Evolutionary conservation across 2,329 filamentous ascomycete genomes (phyloP).

Genomic region (Neurospora sp.): DNA sequence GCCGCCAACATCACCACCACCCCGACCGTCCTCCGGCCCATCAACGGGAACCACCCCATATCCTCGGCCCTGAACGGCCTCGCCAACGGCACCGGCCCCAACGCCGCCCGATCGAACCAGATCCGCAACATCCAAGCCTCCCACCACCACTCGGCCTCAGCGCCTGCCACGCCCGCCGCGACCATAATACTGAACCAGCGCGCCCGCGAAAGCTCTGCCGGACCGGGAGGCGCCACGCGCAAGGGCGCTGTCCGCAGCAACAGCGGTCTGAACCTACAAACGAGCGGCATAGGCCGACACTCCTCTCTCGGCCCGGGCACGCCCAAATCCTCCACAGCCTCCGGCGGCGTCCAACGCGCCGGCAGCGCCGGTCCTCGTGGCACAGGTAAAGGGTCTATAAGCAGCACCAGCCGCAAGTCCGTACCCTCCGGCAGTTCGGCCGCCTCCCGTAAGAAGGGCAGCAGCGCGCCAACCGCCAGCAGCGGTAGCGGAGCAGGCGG

Average conservation of each 20-base stretch:
- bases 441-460: constrained; percentile 37
- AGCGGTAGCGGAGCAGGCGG: constrained; percentile 2
- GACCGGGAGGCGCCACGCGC: constrained; percentile 36
- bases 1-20: constrained; percentile 36
- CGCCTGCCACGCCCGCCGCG: constrained; percentile 50
- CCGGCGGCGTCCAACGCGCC: constrained; percentile 26
- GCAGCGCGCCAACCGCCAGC: constrained; percentile 19
- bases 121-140: constrained; percentile 40
- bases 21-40: constrained; percentile 30
- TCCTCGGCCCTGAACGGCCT: constrained; percentile 28
- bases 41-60: constrained; percentile 32
- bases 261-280: constrained; percentile 35
- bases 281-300: constrained; percentile 50
- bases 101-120: constrained; percentile 29
- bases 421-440: constrained; percentile 32
- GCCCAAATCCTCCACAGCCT: constrained; percentile 36
- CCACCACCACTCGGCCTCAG: constrained; percentile 41
- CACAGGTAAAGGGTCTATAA: constrained; percentile 33
- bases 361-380: constrained; percentile 53
- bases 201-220: constrained; percentile 47
- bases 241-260: constrained; percentile 44
- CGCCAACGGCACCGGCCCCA: constrained; percentile 30
- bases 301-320: constrained; percentile 54
- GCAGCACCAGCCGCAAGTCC: constrained; percentile 33
- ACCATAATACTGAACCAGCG: constrained; percentile 46